Conservation (phyloP, 306 rosid genomes). For the Cucumis melo region DNA sequence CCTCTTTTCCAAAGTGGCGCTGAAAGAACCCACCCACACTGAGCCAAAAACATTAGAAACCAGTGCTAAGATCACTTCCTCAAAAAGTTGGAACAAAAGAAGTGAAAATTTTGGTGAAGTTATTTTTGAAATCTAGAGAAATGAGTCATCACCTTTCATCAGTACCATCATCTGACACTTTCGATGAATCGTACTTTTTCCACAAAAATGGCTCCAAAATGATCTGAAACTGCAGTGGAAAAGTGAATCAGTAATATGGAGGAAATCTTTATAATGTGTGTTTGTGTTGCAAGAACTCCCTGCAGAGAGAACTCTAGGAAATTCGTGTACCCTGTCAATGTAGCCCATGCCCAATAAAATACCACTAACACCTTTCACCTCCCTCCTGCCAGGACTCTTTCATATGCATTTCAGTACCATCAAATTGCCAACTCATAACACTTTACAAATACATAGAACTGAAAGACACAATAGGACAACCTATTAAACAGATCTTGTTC, state of each 20-base stretch:
- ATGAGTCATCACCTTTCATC: conserved; percentile 48
- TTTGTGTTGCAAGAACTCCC: not conserved
- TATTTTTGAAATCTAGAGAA: conserved; percentile 6
- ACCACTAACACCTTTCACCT: not conserved
- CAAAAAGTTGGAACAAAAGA: conserved; percentile 6
- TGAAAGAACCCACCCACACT: conserved; percentile 78
- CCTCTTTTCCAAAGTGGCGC: conserved; percentile 97
- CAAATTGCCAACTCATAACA: not conserved
- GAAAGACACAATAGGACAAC: not conserved
- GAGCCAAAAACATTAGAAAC: conserved; percentile 16
- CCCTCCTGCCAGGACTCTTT: not conserved
- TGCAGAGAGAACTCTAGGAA: not conserved
- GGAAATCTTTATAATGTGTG: not conserved
- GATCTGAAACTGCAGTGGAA: conserved; percentile 55
- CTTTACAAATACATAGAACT: not conserved
- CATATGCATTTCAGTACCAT: not conserved
- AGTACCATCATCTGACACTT: conserved; percentile 29
- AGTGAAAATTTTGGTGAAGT: conserved; percentile 2
- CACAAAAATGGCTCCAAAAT: conserved; percentile 83
- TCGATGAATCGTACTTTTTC: conserved; percentile 38
- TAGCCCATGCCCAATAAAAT: not conserved
- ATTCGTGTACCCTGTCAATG: not conserved
- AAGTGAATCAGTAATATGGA: conserved; percentile 3
- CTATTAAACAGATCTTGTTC: not conserved
- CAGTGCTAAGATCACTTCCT: conserved; percentile 6